phyloP scores from a whole-genome alignment of 129 eudicot genomes.

The Chrysanthemum seticuspe region DNA sequence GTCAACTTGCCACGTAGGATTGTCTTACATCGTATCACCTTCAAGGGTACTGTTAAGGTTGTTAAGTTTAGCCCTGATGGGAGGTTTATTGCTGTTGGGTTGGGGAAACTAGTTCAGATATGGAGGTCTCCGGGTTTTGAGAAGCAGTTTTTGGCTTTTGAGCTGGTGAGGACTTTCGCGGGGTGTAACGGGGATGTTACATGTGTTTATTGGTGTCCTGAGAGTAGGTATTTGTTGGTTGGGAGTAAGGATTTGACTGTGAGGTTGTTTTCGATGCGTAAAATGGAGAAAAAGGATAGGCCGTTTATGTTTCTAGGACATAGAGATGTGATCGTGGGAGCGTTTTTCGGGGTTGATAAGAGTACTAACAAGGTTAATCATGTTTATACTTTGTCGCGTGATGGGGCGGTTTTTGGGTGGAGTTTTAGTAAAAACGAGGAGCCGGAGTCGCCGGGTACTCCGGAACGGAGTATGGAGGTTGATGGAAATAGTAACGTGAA shows the following conservation, averaged over 20 bases:
- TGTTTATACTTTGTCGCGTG: slow-evolving; percentile 73
- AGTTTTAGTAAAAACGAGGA: slow-evolving; percentile 23
- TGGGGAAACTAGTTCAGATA: slow-evolving; percentile 69
- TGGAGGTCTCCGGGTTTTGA: slow-evolving; percentile 89
- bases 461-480: no score
- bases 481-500: slow-evolving; percentile 16
- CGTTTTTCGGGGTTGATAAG: slow-evolving; percentile 70
- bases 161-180: slow-evolving; percentile 67
- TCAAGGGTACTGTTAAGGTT: slow-evolving; percentile 57
- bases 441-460: no score
- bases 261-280: slow-evolving; percentile 35
- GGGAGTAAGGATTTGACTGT: slow-evolving; percentile 87
- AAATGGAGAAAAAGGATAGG: slow-evolving; percentile 10
- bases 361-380: slow-evolving; percentile 40
- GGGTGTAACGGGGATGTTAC: slow-evolving; percentile 72
- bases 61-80: slow-evolving; percentile 80
- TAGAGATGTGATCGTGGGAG: slow-evolving; percentile 69
- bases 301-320: slow-evolving; percentile 90
- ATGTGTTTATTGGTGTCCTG: slow-evolving; percentile 76
- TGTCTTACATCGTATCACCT: slow-evolving; percentile 77
- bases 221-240: slow-evolving; percentile 52
- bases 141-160: slow-evolving; percentile 83
- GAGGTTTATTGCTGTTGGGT: slow-evolving; percentile 60
- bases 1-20: slow-evolving; percentile 77
- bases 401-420: slow-evolving; percentile 82